Conservation (phyloP, 345 rosid genomes). For the Eucalyptus paniculata region DNA sequence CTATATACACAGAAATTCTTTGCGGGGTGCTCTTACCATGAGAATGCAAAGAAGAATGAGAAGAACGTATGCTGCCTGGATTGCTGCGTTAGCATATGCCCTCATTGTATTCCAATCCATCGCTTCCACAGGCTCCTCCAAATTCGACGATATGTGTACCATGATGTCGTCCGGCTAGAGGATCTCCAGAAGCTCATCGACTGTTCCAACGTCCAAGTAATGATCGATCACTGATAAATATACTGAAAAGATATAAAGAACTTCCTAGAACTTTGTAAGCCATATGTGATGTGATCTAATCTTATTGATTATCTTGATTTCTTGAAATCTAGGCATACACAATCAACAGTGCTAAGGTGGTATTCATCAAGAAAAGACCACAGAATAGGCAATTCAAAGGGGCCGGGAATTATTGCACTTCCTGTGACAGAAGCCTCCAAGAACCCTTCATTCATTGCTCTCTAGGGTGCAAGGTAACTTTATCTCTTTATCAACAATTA, state of each 20-base stretch:
- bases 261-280: background rate
- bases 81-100: constrained; percentile 86
- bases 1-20: constrained; percentile 78
- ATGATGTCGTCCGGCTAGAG: constrained; percentile 89
- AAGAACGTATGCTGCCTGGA: constrained; percentile 87
- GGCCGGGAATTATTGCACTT: constrained; percentile 80
- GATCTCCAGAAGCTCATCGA: constrained; percentile 87
- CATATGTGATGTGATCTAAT: background rate
- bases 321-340: constrained; percentile 55
- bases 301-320: background rate
- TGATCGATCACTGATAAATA: background rate
- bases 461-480: constrained; percentile 78
- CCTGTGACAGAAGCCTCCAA: constrained; percentile 94
- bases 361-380: constrained; percentile 94
- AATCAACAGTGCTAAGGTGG: constrained; percentile 88
- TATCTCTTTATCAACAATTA: background rate
- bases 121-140: constrained; percentile 88
- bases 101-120: constrained; percentile 86
- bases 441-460: constrained; percentile 93
- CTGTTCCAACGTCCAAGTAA: constrained; percentile 90
- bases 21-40: constrained; percentile 63
- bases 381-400: constrained; percentile 93
- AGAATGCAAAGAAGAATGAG: constrained; percentile 80
- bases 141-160: constrained; percentile 91
- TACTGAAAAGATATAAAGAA: background rate